Base-by-base conservation (phyloP, 108 stramenopile genomes). In the Discostella pseudostelligera region DNA sequence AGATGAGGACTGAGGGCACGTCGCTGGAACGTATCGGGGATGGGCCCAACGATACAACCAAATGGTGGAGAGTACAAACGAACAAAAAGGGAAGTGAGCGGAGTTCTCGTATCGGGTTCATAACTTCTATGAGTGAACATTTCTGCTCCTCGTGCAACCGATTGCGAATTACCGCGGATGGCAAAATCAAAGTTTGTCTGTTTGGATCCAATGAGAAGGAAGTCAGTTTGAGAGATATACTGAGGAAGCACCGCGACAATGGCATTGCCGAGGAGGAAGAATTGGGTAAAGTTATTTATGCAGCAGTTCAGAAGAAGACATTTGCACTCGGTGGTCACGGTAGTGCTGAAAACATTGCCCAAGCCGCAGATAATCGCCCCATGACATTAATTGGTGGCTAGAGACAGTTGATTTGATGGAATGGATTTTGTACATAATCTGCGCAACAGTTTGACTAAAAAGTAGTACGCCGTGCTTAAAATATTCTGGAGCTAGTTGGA, bases 101-200 rank as follows among this genome's bases (percentile, higher is more conserved):
- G 47, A 17, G 35, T 8, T 17, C 62, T 19, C 70, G 89, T 17
- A 82, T 99, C 40, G 99, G 97, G 28, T 99, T 99, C 82, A 99
- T 99, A 62, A 97, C 97, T 20, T 94, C 94, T 55, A 99, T 99
- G 97, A 89, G 89, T 36, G 82, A 96, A 22, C 91, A 98, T 65
- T 99, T 99, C 74, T 99, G 99, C 69, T 93, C 85, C 0, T 83
- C 90, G 8, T 99, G 99, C 85, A 98, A 98, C 77, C 90, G 99
- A 26, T 63, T 99, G 7, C 91, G 99, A 36, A 69, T 99, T n/a
- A 98, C 97, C 6, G 94, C 97, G 24, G 97, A 99, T 72, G 99
- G 99, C 13, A 82, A 89, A 65, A 72, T 99, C 56, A 99, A 99
- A 69, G 91, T 92, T 7, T 99, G 99, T 68, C 64, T 99, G 13